Evolutionary conservation across 2,329 filamentous ascomycete species (phyloP), one percentile per base, ranked within the genome.

Genomic region (Penicillium janthinellum): DNA sequence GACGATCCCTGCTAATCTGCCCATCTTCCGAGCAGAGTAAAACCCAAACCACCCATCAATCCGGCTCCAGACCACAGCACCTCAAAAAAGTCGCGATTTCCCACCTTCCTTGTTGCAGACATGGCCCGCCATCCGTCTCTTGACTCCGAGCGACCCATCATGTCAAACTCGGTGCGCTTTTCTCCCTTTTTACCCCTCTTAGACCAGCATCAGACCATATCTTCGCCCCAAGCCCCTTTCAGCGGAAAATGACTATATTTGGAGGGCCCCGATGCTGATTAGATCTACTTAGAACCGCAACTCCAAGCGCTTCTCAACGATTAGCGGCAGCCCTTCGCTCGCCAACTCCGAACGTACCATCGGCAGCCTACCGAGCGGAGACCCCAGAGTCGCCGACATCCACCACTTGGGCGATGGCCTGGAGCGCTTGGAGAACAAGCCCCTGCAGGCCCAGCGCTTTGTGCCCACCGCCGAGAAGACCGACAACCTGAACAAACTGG

Each of bases 381-480:
- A 83, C 73, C 82, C 83, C 63, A 83, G 83, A 71, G 78, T 84
- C 64, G 81, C 82, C 63, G 86, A 88, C 70, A 87, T 95, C 73
- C 85, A 88, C 75, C 86, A 90, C 67, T 92, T 95, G 76, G 89
- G 90, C 69, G 86, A 88, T 62, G 89, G 90, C 60, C 86, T 96
- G 64, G 88, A 92, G 71, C 90, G 92, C 71, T 90, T 97, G 79
- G 91, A 96, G 77, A 95, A 96, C 82, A 92, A 91, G 78, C 90
- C 90, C 51, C 87, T 96, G 31, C 81, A 86, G 68, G 86, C 89
- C 70, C 93, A 97, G 81, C 89, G 93, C 68, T 93, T 93, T 72
- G 83, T 87, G 58, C 86, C 93, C 64, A 90, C 83, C 73, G 86
- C 89, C 64, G 88, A 94, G 77, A 96, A 96, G 83, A 86, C 84